These are phyloP conservation scores for Penicillium sp. DNA, from an alignment of 2,329 filamentous ascomycete species.

Conservation along the genomic window DNA sequence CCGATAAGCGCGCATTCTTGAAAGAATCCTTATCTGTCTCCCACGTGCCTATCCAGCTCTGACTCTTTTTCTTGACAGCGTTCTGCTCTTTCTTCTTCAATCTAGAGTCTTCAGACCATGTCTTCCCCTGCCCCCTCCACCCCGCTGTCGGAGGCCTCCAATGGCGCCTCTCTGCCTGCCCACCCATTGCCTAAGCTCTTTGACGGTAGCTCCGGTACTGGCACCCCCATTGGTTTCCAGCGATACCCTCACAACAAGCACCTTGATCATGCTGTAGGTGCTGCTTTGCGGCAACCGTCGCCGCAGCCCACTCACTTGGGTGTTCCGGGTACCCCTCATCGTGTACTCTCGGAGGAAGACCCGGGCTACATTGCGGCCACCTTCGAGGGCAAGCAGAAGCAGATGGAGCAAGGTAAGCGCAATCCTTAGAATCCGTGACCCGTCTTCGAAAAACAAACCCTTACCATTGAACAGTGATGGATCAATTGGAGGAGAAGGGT, in stretches of 20 bases:
- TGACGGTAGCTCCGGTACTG: conserved; percentile 37
- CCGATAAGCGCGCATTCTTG: conserved; percentile 16
- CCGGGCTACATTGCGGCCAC: conserved; percentile 93
- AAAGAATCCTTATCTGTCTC: conserved; percentile 5
- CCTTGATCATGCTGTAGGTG: conserved; percentile 55
- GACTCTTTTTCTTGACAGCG: conserved; percentile 11
- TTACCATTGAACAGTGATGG: conserved; percentile 63
- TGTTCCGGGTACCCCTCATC: conserved; percentile 70
- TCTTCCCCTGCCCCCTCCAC: conserved; percentile 31
- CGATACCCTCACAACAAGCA: conserved; percentile 55
- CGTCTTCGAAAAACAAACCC: too few species aligned
- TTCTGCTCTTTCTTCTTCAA: conserved; percentile 14
- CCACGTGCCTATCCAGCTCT: not conserved
- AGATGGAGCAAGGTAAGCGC: conserved; percentile 74
- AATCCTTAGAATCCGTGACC: not conserved
- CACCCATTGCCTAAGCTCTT: conserved; percentile 34
- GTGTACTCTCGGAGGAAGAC: conserved; percentile 80
- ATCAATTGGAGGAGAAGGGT: conserved; percentile 71
- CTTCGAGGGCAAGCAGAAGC: conserved; percentile 87
- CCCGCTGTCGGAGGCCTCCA: conserved; percentile 27
- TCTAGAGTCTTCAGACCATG: conserved; percentile 26
- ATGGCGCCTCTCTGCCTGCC: conserved; percentile 28
- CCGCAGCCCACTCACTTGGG: conserved; percentile 85
- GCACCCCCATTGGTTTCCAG: conserved; percentile 45
- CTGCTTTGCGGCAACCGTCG: conserved; percentile 68